Base-by-base conservation (phyloP, 129 eudicot species). In the Flaveria ramosissima region DNA sequence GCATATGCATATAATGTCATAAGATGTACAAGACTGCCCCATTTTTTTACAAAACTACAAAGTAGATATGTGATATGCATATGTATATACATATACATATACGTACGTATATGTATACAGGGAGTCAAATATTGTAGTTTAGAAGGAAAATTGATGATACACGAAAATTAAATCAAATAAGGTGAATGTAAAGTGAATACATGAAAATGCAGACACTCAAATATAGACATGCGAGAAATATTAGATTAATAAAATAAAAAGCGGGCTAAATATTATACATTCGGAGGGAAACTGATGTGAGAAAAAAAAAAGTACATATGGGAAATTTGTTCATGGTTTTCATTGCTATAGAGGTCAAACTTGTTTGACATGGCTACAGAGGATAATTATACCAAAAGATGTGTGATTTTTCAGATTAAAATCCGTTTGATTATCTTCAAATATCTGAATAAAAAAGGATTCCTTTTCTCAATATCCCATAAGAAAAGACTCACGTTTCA, bases 391-490 rank as follows among this genome's bases (percentile, higher is more conserved):
- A 62, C 43, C 32, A 24, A 27, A 30, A 14, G 27, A 30, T 5
- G 45, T 30, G 20, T 62, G 45, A 27, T 62, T 27, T 30, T 17
- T 61, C 20, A 14, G 15, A 27, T 6, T 62, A 13, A 10, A 27
- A 62, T 27, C 9, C 7, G 3, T 10, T 60, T 60, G 17, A 23
- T 23, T 23, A 60, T 12, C 36, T 24, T 45, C 13, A 45, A 45
- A 45, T 8, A 45, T 45, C 50, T 45, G 50, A 48, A 48, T 1
- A 45, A 73, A 21, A 80, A 45, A 14, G 21, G 46, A 3, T 66
- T 21, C 21, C 11, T n/a, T 62, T 79, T 51, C 32, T 3, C 12
- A 20, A 61, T 20, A 78, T 59, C 55, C 53, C 26, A 69, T 36
- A 42, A 78, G 50, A 24, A 26, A 45, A 46, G 6, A 60, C 73